Conservation (phyloP, 345 rosid species). For the Lepidium aucheri region DNA sequence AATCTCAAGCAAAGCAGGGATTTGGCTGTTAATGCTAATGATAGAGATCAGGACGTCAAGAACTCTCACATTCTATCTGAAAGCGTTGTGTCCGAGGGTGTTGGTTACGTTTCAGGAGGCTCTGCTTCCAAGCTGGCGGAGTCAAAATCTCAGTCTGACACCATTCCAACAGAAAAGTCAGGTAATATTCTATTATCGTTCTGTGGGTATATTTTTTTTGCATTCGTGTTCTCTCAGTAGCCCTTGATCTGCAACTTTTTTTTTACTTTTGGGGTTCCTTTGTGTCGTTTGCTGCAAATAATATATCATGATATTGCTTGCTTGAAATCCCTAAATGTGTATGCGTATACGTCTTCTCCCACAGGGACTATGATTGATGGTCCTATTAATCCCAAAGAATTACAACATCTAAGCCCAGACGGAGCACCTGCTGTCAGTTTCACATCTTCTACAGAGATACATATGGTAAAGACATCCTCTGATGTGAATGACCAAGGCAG, state of each 20-base stretch:
- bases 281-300: constrained; percentile 8
- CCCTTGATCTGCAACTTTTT: not conserved
- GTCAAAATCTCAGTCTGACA: constrained; percentile 28
- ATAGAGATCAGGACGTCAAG: constrained; percentile 12
- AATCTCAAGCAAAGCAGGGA: constrained; percentile 24
- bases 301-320: not conserved
- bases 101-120: constrained; percentile 14
- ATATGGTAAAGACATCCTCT: constrained; percentile 24
- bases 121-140: constrained; percentile 24
- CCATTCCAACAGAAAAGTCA: constrained; percentile 24
- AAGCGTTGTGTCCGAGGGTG: constrained; percentile 18
- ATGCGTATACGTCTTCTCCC: not conserved
- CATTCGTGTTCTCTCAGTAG: not conserved
- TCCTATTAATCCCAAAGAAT: constrained; percentile 4
- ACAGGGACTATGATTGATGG: constrained; percentile 20
- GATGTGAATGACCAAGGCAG: constrained; percentile 14
- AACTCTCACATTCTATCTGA: constrained; percentile 16
- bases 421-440: constrained; percentile 7
- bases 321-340: not conserved
- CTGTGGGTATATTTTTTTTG: not conserved
- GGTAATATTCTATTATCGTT: constrained; percentile 29
- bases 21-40: constrained; percentile 25
- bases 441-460: constrained; percentile 18
- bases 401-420: constrained; percentile 16
- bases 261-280: not conserved